Conservation (phyloP, 352 stramenopile genomes). For the Discostella stelligera region DNA sequence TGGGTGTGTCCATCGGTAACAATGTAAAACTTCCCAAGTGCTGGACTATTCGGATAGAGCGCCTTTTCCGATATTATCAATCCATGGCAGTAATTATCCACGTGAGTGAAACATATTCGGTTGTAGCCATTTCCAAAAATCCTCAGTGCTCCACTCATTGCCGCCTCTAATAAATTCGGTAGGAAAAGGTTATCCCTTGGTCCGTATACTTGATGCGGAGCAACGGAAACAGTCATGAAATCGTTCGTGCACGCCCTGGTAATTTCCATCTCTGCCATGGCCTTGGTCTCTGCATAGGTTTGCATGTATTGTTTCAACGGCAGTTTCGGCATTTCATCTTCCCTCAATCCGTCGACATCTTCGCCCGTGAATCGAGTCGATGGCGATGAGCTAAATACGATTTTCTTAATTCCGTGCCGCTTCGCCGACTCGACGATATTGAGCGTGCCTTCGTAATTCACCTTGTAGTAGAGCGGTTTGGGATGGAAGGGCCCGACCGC, state of each 20-base stretch:
- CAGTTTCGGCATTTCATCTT: conserved; percentile 82
- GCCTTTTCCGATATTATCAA: conserved; percentile 83
- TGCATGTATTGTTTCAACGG: conserved; percentile 79
- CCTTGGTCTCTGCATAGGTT: conserved; percentile 86
- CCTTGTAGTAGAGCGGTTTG: conserved; percentile 80
- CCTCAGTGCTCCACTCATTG: conserved; percentile 80
- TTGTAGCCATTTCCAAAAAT: conserved; percentile 87
- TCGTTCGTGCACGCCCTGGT: conserved; percentile 56
- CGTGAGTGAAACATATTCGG: conserved; percentile 86
- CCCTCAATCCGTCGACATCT: conserved; percentile 82
- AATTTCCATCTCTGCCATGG: conserved; percentile 76
- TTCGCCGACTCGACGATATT: conserved; percentile 87
- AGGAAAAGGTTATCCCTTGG: conserved; percentile 86
- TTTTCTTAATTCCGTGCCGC: conserved; percentile 81
- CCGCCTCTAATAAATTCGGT: conserved; percentile 85
- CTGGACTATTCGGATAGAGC: conserved; percentile 71
- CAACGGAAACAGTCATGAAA: conserved; percentile 86
- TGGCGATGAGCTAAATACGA: conserved; percentile 86
- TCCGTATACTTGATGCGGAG: conserved; percentile 91
- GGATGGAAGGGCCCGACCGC: conserved; percentile 87
- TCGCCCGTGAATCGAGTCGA: conserved; percentile 86
- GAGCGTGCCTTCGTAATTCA: conserved; percentile 87
- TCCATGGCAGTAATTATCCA: conserved; percentile 90
- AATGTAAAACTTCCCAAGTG: conserved; percentile 90
- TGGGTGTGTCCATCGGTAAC: conserved; percentile 84